Evolutionary conservation across 1,284 basidiomycete genomes (phyloP), one percentile per base, ranked within the genome.

Genomic region (Pseudozyma flocculosa): DNA sequence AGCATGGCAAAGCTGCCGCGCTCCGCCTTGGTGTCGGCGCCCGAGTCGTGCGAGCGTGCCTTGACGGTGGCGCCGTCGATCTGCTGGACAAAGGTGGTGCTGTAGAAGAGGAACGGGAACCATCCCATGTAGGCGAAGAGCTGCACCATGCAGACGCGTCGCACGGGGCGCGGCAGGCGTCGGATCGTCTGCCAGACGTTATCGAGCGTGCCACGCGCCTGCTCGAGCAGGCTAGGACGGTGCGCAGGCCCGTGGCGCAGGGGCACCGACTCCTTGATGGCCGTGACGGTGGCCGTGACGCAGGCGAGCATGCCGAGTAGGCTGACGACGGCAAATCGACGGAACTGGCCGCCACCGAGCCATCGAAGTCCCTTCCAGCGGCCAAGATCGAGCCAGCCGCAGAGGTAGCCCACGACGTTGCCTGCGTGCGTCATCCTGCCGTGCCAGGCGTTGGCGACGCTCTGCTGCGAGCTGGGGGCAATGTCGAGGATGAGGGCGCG

Each of bases 391-490:
- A 93, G 78, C 80, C 90, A 95, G 23, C 92, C 91, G 86, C 76
- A 54, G 47, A 73, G 56, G 51, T 76, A 76, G 22, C 73, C 74
- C 2, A 75, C 43, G 2, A 76, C 66, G 42, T 75, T 75, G 40
- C 70, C 72, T 1, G 57, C 44, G 22, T 73, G 70, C 19, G 68
- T 68, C 72, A 75, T 74, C 17, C 91, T 83, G 17, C 92, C 90
- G 69, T 96, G 92, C 93, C 94, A 98, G n/a, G 94, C 94, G 80
- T 96, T 98, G 7, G 89, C 92, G 15, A 86, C 83, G 61, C 88
- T 92, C 32, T 96, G 84, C 78, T 97, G 92, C 60, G 88, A 84
- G 3, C 87, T 84, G 4, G 92, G 92, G 0, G 90, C 86, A 41
- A 92, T 81, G 77, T 98, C 94, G 53, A 98, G 83, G 14, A 96